Conservation (phyloP, 1,139 yeast species). For the Kazachstania sp. region DNA sequence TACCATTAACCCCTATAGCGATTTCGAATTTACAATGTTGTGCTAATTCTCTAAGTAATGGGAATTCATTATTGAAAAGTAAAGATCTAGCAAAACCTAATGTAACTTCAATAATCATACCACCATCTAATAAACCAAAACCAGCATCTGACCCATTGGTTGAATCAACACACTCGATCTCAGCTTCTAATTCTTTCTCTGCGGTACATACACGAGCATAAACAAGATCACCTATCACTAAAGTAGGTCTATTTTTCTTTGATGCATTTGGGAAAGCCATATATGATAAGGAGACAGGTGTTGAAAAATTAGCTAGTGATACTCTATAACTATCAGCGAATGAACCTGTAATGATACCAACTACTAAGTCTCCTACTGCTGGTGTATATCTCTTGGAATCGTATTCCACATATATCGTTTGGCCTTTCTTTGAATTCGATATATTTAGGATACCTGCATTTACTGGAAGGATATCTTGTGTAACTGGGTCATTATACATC, state of each 20-base stretch:
- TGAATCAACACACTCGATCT: conserved; percentile 75
- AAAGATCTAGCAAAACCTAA: conserved; percentile 71
- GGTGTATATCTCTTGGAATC: conserved; percentile 70
- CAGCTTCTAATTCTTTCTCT: conserved; percentile 67
- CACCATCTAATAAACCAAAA: conserved; percentile 74
- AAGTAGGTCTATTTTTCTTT: conserved; percentile 82
- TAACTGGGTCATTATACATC: conserved; percentile 29
- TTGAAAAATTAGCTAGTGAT: conserved; percentile 56
- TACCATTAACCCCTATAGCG: conserved; percentile 89
- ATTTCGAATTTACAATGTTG: conserved; percentile 67
- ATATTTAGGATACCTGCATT: conserved; percentile 37
- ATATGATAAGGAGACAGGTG: conserved; percentile 59
- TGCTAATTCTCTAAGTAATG: conserved; percentile 54
- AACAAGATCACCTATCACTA: conserved; percentile 66
- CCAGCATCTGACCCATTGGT: conserved; percentile 86
- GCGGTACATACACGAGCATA: conserved; percentile 73
- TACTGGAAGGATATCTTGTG: conserved; percentile 33
- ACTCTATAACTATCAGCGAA: conserved; percentile 72
- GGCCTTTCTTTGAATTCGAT: conserved; percentile 30
- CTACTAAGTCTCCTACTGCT: conserved; percentile 66
- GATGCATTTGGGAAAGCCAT: conserved; percentile 91
- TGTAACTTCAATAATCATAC: conserved; percentile 59
- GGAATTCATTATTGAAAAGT: conserved; percentile 50
- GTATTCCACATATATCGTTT: conserved; percentile 41
- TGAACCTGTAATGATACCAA: conserved; percentile 66